phyloP scores from a whole-genome alignment of 441 rosid species.

The Aquilaria agallochum region DNA sequence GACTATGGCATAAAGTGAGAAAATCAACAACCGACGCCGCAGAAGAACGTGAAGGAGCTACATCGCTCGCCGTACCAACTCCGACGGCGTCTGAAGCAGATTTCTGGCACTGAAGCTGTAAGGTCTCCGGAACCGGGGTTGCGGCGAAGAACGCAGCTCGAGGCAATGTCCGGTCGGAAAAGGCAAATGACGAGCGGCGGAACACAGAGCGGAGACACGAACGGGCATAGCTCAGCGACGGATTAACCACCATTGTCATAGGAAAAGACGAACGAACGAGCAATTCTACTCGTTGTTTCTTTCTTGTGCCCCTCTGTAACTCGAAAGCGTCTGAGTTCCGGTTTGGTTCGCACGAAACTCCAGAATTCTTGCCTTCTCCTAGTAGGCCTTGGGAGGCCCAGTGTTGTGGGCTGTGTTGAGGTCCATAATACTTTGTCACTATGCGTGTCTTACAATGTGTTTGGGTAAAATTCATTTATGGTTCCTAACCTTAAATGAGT shows the following conservation, averaged over 20 bases:
- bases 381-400: too few species aligned
- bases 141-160: conserved; percentile 23
- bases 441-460: too few species aligned
- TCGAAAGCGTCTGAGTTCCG: too few species aligned
- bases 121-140: conserved; percentile 28
- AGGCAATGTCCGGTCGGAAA: conserved; percentile 20
- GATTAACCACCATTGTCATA: conserved; percentile 32
- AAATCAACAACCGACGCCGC: conserved; percentile 53
- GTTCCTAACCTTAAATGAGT: too few species aligned
- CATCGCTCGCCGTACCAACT: conserved; percentile 16
- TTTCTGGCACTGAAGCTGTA: conserved; percentile 39
- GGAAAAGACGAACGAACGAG: neutral
- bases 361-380: too few species aligned
- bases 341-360: too few species aligned
- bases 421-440: too few species aligned
- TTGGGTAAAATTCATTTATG: too few species aligned
- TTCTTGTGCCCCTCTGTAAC: too few species aligned
- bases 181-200: conserved; percentile 23
- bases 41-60: conserved; percentile 25
- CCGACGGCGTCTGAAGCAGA: conserved; percentile 28
- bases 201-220: conserved; percentile 20
- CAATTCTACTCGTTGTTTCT: too few species aligned
- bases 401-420: too few species aligned
- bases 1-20: conserved; percentile 57
- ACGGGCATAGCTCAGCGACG: conserved; percentile 29